phyloP scores from a whole-genome alignment of 768 basidiomycete genomes.

The Pleurotus ostreatus region DNA sequence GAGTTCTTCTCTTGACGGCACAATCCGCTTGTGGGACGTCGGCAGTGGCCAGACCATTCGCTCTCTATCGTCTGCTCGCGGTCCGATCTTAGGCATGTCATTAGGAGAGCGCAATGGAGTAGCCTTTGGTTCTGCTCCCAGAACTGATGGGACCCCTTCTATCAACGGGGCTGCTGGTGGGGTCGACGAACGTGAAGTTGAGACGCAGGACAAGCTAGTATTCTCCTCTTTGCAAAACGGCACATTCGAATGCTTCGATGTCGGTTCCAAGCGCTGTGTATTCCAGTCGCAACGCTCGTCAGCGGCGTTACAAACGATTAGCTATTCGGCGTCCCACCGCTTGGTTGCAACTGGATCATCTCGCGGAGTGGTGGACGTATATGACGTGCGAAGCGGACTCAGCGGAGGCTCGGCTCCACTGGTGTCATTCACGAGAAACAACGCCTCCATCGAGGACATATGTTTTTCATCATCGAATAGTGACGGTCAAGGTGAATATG shows the following conservation, averaged over 20 bases:
- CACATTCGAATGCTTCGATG: conserved; percentile 51
- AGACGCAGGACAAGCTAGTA: conserved; percentile 42
- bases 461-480: conserved; percentile 22
- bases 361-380: conserved; percentile 50
- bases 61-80: conserved; percentile 34
- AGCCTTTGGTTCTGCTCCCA: background rate
- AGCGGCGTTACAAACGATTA: conserved; percentile 36
- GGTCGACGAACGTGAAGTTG: conserved; percentile 37
- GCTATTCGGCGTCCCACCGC: conserved; percentile 33
- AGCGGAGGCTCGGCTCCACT: conserved; percentile 27
- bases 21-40: conserved; percentile 72
- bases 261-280: conserved; percentile 33
- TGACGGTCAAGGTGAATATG: background rate
- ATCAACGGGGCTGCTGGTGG: background rate
- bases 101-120: conserved; percentile 30
- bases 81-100: conserved; percentile 41
- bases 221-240: conserved; percentile 57
- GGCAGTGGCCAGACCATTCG: conserved; percentile 45
- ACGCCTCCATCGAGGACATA: conserved; percentile 47
- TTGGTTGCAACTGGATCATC: conserved; percentile 59
- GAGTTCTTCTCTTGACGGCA: conserved; percentile 65
- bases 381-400: conserved; percentile 41
- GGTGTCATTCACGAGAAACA: conserved; percentile 40
- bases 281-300: conserved; percentile 12
- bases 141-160: background rate